These are phyloP conservation scores for Erodium moschatum DNA, from an alignment of 441 rosid genomes.

Conservation along the genomic window DNA sequence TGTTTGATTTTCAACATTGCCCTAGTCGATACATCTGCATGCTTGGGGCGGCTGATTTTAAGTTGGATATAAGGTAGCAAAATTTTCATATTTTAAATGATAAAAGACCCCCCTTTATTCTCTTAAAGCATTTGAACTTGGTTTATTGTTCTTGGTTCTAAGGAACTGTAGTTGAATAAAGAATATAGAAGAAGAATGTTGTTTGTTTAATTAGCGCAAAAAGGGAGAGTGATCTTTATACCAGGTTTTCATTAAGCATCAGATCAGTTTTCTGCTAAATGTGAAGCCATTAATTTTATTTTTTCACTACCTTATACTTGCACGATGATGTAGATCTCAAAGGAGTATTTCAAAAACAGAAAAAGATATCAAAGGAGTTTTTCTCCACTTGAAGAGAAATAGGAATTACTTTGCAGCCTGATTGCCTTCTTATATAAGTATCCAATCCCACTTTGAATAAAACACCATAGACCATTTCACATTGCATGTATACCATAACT, in stretches of 20 bases:
- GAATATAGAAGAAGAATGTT: not conserved
- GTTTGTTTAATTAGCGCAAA: not conserved
- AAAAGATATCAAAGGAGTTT: not conserved
- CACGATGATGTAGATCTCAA: not conserved
- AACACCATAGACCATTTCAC: not conserved
- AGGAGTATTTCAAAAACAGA: too few species aligned
- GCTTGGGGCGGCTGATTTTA: slow-evolving; percentile 79
- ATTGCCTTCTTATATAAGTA: not conserved
- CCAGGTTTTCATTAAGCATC: not conserved
- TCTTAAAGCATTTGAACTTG: not conserved
- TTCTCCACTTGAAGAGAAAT: not conserved
- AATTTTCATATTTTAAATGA: slow-evolving; percentile 14
- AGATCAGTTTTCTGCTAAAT: not conserved
- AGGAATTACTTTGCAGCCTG: slow-evolving; percentile 4
- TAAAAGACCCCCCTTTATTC: not conserved
- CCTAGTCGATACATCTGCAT: slow-evolving; percentile 91
- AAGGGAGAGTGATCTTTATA: not conserved
- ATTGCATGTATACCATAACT: not conserved
- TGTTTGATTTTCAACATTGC: slow-evolving; percentile 74
- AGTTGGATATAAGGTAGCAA: slow-evolving; percentile 85
- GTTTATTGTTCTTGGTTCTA: not conserved
- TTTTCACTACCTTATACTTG: slow-evolving; percentile 7
- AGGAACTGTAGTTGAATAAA: not conserved
- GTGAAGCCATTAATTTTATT: slow-evolving; percentile 5
- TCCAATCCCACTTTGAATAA: slow-evolving; percentile 5